A percentile compares a stretch with the other conserved stretches of the same genome.
These are phyloP conservation scores for Starmerella geochares DNA, from an alignment of 805 yeast species.

Conservation along the genomic window DNA sequence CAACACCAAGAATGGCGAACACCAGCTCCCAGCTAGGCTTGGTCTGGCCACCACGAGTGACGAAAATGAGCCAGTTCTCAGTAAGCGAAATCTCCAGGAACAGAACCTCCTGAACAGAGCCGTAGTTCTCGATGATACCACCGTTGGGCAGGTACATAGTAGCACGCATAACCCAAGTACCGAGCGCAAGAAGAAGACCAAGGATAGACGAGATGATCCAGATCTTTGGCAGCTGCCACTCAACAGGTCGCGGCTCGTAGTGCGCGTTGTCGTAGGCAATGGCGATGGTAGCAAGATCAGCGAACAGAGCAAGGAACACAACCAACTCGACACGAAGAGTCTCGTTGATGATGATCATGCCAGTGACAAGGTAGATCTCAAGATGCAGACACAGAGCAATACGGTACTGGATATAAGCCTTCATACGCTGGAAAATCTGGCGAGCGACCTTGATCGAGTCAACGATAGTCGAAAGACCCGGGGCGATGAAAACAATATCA, in stretches of 20 bases:
- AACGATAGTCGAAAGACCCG: constrained; percentile 89
- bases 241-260: constrained; percentile 83
- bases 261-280: constrained; percentile 98
- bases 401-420: constrained; percentile 95
- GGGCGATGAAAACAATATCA: constrained; percentile 90
- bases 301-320: constrained; percentile 93
- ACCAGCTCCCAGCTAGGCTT: constrained; percentile 97
- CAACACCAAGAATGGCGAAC: constrained; percentile 87
- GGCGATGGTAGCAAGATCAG: constrained; percentile 94
- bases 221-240: constrained; percentile 94
- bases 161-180: constrained; percentile 91
- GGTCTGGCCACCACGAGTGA: constrained; percentile 97
- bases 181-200: constrained; percentile 78
- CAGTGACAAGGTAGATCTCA: constrained; percentile 87
- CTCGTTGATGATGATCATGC: constrained; percentile 88
- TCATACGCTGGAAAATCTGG: constrained; percentile 98
- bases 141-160: constrained; percentile 70
- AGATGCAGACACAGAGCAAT: constrained; percentile 90
- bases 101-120: constrained; percentile 86
- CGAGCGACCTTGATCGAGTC: constrained; percentile 91
- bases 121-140: constrained; percentile 91
- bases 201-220: constrained; percentile 92
- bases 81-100: constrained; percentile 90
- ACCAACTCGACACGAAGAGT: constrained; percentile 79
- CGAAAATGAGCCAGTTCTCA: constrained; percentile 95